A percentile compares a stretch with the other conserved stretches of the same genome.
These are phyloP conservation scores for Pleurotus cornucopiae DNA, from an alignment of 768 basidiomycete genomes.

Conservation along the genomic window DNA sequence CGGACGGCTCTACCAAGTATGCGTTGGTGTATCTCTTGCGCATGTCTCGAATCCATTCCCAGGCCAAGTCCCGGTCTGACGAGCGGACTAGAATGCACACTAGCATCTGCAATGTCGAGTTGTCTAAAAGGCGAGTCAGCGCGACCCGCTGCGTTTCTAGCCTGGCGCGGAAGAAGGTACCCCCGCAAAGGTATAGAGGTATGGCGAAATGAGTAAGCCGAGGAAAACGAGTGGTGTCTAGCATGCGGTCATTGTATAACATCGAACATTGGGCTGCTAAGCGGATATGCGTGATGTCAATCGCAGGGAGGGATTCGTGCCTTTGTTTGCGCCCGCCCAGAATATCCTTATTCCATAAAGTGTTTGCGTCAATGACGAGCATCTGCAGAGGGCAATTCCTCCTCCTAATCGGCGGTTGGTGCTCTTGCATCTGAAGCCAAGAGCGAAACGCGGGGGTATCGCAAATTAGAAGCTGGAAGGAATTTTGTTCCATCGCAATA, in stretches of 20 bases:
- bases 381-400: no score
- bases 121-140: no score
- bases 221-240: slow-evolving; percentile 14
- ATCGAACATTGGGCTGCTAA: slow-evolving; percentile 7
- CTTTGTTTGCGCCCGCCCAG: no score
- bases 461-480: no score
- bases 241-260: slow-evolving; percentile 11
- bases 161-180: slow-evolving; percentile 13
- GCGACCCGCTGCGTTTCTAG: neutral
- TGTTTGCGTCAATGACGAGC: no score
- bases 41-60: slow-evolving; percentile 14
- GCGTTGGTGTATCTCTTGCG: slow-evolving; percentile 8
- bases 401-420: no score
- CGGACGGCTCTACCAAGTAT: slow-evolving; percentile 10
- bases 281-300: slow-evolving; percentile 18
- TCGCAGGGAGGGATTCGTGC: slow-evolving; percentile 3
- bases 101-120: slow-evolving; percentile 7
- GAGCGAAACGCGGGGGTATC: no score
- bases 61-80: slow-evolving; percentile 6
- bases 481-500: no score
- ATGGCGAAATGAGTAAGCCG: slow-evolving; percentile 19
- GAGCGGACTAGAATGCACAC: slow-evolving; percentile 15
- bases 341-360: no score
- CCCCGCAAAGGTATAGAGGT: slow-evolving; percentile 13
- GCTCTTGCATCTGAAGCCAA: no score